A percentile compares a stretch with the other conserved stretches of the same genome.
phyloP scores from a whole-genome alignment of 2,329 filamentous ascomycete species.

The Lachnellula subtilissima region DNA sequence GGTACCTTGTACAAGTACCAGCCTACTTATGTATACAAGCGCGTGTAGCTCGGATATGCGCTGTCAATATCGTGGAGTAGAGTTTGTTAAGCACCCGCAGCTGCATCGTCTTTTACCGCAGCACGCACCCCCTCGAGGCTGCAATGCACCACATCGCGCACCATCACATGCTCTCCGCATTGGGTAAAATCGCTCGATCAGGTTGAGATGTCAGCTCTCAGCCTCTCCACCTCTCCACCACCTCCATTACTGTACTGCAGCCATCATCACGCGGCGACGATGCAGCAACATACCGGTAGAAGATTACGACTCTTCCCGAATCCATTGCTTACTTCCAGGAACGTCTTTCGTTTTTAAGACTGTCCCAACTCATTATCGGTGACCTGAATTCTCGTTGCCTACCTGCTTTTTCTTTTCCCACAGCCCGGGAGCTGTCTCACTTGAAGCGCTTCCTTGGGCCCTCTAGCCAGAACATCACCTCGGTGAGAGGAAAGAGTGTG shows the following conservation, averaged over 20 bases:
- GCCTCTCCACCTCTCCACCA: background rate
- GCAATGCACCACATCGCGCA: background rate
- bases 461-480: background rate
- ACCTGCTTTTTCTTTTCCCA: no score
- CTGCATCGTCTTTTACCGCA: background rate
- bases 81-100: background rate
- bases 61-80: background rate
- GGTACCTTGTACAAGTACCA: no score
- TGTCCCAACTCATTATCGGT: no score
- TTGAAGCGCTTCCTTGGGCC: no score
- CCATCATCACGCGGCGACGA: background rate
- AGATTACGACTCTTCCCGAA: background rate
- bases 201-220: background rate
- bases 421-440: no score
- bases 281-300: background rate
- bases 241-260: background rate
- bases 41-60: background rate
- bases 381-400: background rate
- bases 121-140: background rate
- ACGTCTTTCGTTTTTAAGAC: no score
- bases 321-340: background rate
- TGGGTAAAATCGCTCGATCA: background rate
- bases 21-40: no score
- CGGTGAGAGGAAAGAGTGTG: slow-evolving; percentile 1
- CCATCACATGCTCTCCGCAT: background rate